These are phyloP conservation scores for Nymphaea thermarum DNA, from an alignment of 164 flowering plant species.

Conservation along the genomic window DNA sequence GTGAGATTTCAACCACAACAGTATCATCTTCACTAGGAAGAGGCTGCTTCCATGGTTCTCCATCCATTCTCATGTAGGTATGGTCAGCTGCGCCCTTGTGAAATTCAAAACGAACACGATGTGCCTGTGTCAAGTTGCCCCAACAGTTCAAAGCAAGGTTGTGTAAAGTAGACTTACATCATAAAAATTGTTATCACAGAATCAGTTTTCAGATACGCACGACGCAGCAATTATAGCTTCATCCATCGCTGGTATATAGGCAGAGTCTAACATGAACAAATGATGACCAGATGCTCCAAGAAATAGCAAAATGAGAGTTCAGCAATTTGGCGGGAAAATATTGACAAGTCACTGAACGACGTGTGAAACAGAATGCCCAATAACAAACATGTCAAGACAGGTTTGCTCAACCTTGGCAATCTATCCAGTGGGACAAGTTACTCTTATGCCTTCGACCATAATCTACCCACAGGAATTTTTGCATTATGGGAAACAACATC, in stretches of 20 bases:
- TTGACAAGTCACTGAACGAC: too few species aligned
- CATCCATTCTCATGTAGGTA: conserved; percentile 88
- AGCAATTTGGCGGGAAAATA: too few species aligned
- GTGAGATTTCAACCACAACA: conserved; percentile 71
- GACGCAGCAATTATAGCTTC: background rate
- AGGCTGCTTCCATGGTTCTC: conserved; percentile 98
- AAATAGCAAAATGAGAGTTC: too few species aligned
- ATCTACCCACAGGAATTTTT: too few species aligned
- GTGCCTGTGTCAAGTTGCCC: conserved; percentile 42
- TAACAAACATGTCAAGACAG: too few species aligned
- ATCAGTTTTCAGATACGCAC: background rate
- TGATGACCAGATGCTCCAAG: background rate
- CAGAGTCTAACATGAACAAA: background rate
- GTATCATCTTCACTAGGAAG: conserved; percentile 75
- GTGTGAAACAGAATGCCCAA: too few species aligned
- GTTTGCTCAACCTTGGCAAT: too few species aligned
- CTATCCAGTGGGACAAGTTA: background rate
- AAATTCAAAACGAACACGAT: conserved; percentile 70
- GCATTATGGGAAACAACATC: too few species aligned
- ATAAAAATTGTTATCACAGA: background rate
- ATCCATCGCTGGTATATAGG: background rate
- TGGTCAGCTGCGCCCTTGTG: conserved; percentile 61
- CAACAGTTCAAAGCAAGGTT: background rate
- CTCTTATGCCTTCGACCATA: background rate
- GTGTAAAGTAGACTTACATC: background rate